Evolutionary conservation across 805 yeast genomes (phyloP), one percentile per base, ranked within the genome.

Genomic region (Nakazawaea holstii): DNA sequence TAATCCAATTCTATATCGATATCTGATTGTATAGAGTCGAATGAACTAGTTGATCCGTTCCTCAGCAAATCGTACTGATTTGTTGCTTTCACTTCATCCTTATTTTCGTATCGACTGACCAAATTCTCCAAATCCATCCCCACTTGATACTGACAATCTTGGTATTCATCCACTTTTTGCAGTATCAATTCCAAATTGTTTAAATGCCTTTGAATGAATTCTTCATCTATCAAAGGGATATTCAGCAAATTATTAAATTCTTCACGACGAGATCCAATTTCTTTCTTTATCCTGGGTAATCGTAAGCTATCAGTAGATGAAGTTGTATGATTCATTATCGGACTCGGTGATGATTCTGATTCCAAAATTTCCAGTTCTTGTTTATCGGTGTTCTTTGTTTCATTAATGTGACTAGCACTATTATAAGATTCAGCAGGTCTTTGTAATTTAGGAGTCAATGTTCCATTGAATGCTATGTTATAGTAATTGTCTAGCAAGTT

Each of bases 1-100:
- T 29, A 26, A 33, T 46, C 41, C 26, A 46, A 27, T 2, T 46
- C 49, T 11, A 46, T 35, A 9, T 36, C 49, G 6, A 46, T n/a
- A 13, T 41, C 33, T 1, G 49, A 40, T 13, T 35, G 24, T 24
- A 45, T 35, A 6, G 49, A 45, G n/a, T 20, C 33, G 6, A 35
- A 31, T 6, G 43, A 41, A 17, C 15, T 11, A n/a, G 17, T 20
- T n/a, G 35, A 39, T n/a, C 28, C 26, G 13, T 13, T 29, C 37
- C 17, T n/a, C 17, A 20, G 17, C 9, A 33, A 17, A 32, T 43
- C 46, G 35, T 35, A 17, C n/a, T 20, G 24, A 20, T 20, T 20
- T 20, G 24, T 20, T 20, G 24, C 5, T 5, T 20, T 20, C 5
- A 3, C 24, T 20, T 20, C 24, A 20, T 20, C 24, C 24, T 20